Base-by-base conservation (phyloP, 2,329 filamentous ascomycete species). In the Diplodia corticola region DNA sequence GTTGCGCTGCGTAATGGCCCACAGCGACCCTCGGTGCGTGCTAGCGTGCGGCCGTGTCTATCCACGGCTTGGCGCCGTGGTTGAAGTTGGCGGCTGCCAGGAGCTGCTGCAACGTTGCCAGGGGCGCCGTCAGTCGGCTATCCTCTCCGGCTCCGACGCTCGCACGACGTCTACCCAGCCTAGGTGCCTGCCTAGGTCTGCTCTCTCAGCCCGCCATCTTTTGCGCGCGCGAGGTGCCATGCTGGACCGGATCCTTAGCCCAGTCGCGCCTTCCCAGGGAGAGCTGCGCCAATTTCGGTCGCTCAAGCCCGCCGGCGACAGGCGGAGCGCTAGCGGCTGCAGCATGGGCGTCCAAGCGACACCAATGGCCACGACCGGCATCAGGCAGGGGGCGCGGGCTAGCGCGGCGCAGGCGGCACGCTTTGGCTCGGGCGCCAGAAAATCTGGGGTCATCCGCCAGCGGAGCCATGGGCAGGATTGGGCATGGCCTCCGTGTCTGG, bases 1-100 rank as follows among this genome's bases (percentile, higher is more conserved):
- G 63, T 65, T 49, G 63, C 53, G 51, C 51, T 65, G 63, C 61
- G 61, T 64, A 64, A 64, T 64, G 61, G 61, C 49, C 50, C 61
- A 64, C 35, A 44, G 61, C 33, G 61, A 33, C 61, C 24, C 20
- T 22, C 35, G 49, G 24, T 24, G 49, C 50, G 61, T 64, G 33
- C 37, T 65, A 57, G 51, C 51, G 49, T 28, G 51, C 51, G 44
- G 40, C 40, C 59, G 59, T 54, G 24, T 64, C 60, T 40, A 55
- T 44, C 50, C 35, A 53, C 40, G 49, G 44, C 50, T 46, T 48
- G 61, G 61, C 44, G 51, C 28, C 44, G 50, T 26, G 22, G 44
- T 65, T 55, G 63, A 46, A 20, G 51, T n/a, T 20, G 51, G 22
- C 40, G 17, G n/a, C 48, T 37, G 22, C 33, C 24, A 17, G 7